phyloP scores from a whole-genome alignment of 169 alveolate species.

The Cyclospora cayetanensis region DNA sequence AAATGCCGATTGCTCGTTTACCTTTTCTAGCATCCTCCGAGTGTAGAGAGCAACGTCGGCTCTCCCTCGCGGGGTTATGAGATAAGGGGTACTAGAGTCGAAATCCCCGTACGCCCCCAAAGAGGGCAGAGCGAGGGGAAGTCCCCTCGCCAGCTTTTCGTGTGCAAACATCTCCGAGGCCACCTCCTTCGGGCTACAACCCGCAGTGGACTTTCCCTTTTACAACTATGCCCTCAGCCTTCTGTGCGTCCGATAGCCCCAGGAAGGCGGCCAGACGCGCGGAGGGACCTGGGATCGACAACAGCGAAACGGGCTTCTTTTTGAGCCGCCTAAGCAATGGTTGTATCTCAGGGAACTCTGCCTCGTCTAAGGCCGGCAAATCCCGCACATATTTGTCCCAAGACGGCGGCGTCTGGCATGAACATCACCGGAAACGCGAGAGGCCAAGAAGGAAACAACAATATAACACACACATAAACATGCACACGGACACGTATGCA shows the following conservation, averaged over 20 bases:
- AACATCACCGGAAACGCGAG: not conserved
- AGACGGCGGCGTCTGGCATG: slow-evolving; percentile 61
- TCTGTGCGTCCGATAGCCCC: slow-evolving; percentile 32
- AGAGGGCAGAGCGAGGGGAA: slow-evolving; percentile 53
- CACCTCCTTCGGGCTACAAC: slow-evolving; percentile 15
- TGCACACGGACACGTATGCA: not conserved
- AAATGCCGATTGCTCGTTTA: slow-evolving; percentile 23
- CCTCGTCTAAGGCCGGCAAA: slow-evolving; percentile 59
- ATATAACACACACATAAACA: not conserved
- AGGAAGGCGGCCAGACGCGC: slow-evolving; percentile 31
- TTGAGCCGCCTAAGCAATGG: slow-evolving; percentile 25
- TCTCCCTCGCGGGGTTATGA: slow-evolving; percentile 60
- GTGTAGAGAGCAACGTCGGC: slow-evolving; percentile 58
- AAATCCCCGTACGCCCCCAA: slow-evolving; percentile 61
- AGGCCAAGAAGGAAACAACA: not conserved
- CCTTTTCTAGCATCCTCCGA: slow-evolving; percentile 39
- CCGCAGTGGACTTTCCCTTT: slow-evolving; percentile 41
- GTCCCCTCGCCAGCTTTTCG: slow-evolving; percentile 13
- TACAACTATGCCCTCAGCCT: slow-evolving; percentile 54
- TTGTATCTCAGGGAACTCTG: slow-evolving; percentile 37
- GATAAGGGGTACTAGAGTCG: slow-evolving; percentile 9
- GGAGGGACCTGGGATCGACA: slow-evolving; percentile 30
- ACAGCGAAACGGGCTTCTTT: not conserved
- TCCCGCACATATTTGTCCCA: slow-evolving; percentile 36
- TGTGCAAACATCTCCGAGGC: slow-evolving; percentile 57